Conservation (phyloP, 2,329 filamentous ascomycete genomes). For the Fusarium nygamai region DNA sequence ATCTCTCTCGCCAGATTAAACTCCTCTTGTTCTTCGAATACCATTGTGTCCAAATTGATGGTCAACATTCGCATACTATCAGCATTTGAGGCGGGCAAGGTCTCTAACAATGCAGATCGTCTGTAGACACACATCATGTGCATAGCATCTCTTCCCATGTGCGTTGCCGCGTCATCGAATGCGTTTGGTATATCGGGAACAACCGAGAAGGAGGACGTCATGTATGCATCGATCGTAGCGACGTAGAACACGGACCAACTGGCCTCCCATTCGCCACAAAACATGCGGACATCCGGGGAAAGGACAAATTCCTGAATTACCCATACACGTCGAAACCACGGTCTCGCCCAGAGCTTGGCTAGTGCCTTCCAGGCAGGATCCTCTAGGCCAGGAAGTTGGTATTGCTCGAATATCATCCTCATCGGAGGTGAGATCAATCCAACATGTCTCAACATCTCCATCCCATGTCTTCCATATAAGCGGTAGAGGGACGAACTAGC, state of each 20-base stretch:
- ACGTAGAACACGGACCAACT: neutral
- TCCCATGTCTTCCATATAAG: neutral
- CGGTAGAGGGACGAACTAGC: rapidly evolving
- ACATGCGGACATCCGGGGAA: neutral
- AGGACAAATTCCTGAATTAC: neutral
- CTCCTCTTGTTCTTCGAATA: neutral
- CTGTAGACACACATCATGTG: neutral
- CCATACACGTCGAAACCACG: neutral
- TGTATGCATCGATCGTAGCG: neutral
- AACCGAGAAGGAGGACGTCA: neutral
- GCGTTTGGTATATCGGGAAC: neutral
- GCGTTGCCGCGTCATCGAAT: neutral
- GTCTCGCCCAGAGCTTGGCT: neutral
- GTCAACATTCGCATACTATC: neutral
- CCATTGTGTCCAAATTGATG: neutral
- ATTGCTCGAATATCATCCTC: rapidly evolving
- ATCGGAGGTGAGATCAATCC: too few relatives aligned
- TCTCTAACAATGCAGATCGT: rapidly evolving
- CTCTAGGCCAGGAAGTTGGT: rapidly evolving
- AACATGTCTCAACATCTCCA: neutral
- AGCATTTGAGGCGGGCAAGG: rapidly evolving
- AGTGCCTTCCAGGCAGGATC: neutral
- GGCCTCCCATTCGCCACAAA: neutral
- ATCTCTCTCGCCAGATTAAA: neutral
- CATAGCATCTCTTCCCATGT: neutral